A percentile compares a stretch with the other conserved stretches of the same genome.
Conservation (phyloP, 2,329 filamentous ascomycete species). For the Talaromyces marneffei region DNA sequence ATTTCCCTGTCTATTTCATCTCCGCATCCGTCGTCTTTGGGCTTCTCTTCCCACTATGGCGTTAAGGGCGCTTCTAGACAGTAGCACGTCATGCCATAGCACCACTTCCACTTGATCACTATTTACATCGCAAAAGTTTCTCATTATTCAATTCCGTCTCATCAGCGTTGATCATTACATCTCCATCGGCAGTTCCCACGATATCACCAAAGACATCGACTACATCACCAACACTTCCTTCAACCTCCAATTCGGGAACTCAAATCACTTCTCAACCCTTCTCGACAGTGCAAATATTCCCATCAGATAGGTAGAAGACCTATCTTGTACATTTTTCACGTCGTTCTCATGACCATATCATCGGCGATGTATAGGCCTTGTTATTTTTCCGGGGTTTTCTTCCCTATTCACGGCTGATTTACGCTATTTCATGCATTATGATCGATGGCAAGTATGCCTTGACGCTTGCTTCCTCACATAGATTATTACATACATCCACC, state of each 20-base stretch:
- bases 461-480: background rate
- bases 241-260: too few relatives aligned
- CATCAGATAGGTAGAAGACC: background rate
- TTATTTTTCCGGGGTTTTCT: background rate
- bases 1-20: slow-evolving; percentile 51
- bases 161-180: background rate
- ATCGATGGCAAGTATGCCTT: background rate
- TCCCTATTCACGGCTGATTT: background rate
- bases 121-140: background rate
- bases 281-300: background rate
- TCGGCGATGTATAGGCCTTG: background rate
- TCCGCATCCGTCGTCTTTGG: slow-evolving; percentile 42
- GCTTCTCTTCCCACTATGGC: slow-evolving; percentile 43
- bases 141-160: background rate
- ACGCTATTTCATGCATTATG: background rate
- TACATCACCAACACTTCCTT: background rate
- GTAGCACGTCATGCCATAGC: background rate
- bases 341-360: background rate
- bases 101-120: background rate
- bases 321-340: background rate
- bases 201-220: background rate
- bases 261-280: background rate
- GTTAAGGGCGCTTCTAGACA: slow-evolving; percentile 30
- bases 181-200: background rate
- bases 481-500: slow-evolving; percentile 5